These are phyloP conservation scores for Rhodamnia rubescens DNA, from an alignment of 345 rosid genomes.

Conservation along the genomic window DNA sequence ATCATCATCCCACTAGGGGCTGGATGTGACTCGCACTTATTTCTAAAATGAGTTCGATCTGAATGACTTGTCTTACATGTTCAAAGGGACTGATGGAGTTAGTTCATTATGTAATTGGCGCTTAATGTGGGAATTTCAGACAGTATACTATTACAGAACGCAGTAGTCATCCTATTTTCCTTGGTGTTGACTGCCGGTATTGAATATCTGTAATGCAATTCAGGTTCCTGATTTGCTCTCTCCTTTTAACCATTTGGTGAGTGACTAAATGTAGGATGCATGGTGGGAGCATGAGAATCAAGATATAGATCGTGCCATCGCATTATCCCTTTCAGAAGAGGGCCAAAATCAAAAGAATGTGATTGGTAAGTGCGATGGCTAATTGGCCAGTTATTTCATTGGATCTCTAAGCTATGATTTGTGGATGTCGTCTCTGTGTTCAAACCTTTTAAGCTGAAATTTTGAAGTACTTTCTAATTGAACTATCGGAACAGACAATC, in stretches of 20 bases:
- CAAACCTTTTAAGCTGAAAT: conserved; percentile 1
- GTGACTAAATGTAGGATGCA: conserved; percentile 28
- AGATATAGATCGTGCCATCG: conserved; percentile 78
- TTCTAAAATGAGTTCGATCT: background rate
- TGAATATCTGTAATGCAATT: background rate
- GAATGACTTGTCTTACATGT: background rate
- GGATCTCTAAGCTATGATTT: background rate
- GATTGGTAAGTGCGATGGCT: conserved; percentile 33
- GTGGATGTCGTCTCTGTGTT: background rate
- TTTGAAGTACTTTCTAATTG: conserved; percentile 8
- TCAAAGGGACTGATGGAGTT: background rate
- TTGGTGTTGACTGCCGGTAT: background rate
- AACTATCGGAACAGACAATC: conserved; percentile 30
- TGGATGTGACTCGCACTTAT: background rate
- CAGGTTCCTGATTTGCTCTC: background rate
- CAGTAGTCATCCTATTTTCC: background rate
- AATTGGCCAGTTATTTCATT: background rate
- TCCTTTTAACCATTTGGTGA: background rate
- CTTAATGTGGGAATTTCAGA: background rate
- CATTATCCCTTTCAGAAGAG: conserved; percentile 68
- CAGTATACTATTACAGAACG: background rate
- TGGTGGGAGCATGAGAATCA: conserved; percentile 52
- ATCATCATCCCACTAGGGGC: background rate
- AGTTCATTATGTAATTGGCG: background rate
- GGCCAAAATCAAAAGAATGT: conserved; percentile 26